phyloP scores from a whole-genome alignment of 176 grass and related monocot species.

The Aegilops speltoides region DNA sequence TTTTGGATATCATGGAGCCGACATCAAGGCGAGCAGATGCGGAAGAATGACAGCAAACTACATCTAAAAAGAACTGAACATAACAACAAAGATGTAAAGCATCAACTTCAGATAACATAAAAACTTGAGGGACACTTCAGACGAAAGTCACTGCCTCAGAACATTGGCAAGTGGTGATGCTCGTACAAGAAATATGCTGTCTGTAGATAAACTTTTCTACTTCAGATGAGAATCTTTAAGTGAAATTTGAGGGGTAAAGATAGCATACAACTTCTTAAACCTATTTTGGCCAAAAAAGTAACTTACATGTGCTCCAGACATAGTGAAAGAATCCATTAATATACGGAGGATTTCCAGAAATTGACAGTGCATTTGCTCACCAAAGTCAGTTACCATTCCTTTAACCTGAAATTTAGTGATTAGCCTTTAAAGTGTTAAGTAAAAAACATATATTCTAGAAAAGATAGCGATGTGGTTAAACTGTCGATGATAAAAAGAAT shows the following conservation, averaged over 20 bases:
- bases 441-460: background rate
- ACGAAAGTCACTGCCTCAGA: background rate
- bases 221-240: conserved; percentile 10
- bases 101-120: conserved; percentile 5
- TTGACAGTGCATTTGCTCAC: conserved; percentile 98
- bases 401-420: conserved; percentile 65
- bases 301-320: conserved; percentile 70
- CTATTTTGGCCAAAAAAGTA: conserved; percentile 6
- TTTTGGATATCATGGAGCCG: conserved; percentile 12
- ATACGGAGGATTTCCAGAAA: conserved; percentile 99
- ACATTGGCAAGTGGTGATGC: background rate
- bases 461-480: background rate
- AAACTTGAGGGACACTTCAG: conserved; percentile 1
- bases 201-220: background rate
- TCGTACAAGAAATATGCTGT: background rate
- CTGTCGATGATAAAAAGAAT: background rate
- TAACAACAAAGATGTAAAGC: background rate
- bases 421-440: conserved; percentile 5
- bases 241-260: background rate
- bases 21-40: background rate
- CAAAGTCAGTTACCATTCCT: conserved; percentile 91
- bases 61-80: conserved; percentile 12
- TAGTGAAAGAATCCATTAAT: conserved; percentile 87
- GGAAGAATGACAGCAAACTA: conserved; percentile 9
- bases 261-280: background rate